phyloP scores from a whole-genome alignment of 208 protist species.

The Angomonas deanei region DNA sequence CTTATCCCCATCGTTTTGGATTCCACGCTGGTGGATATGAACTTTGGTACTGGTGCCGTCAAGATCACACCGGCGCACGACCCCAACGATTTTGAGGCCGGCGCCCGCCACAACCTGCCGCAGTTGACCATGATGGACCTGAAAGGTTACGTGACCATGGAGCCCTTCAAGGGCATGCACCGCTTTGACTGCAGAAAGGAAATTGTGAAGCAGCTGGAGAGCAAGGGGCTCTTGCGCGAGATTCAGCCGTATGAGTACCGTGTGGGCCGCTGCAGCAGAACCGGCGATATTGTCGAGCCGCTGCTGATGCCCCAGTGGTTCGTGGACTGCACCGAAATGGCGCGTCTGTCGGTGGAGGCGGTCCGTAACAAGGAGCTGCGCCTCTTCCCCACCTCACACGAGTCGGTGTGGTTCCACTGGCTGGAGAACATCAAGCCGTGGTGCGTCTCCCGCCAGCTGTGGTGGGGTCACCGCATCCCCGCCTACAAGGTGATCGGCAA shows the following conservation, averaged over 20 bases:
- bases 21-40: conserved; percentile 95
- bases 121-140: conserved; percentile 96
- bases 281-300: conserved; percentile 99
- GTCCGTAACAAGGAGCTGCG: conserved; percentile 90
- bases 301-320: conserved; percentile 99
- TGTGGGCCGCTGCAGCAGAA: conserved; percentile 95
- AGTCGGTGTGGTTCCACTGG: conserved; percentile 95
- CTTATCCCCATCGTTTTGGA: conserved; percentile 97
- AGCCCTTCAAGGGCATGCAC: conserved; percentile 93
- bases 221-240: conserved; percentile 88
- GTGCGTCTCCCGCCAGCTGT: conserved; percentile 99
- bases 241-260: conserved; percentile 93
- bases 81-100: conserved; percentile 99
- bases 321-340: conserved; percentile 92
- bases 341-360: conserved; percentile 71
- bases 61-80: conserved; percentile 99
- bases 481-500: conserved; percentile 91
- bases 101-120: conserved; percentile 94
- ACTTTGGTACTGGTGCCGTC: conserved; percentile 97
- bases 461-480: conserved; percentile 99
- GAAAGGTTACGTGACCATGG: conserved; percentile 92
- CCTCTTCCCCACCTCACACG: conserved; percentile 92
- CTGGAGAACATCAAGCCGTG: conserved; percentile 96
- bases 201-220: conserved; percentile 88
- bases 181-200: conserved; percentile 94